Base-by-base conservation (phyloP, 495 filamentous ascomycete species). In the Talaromyces ruber region DNA sequence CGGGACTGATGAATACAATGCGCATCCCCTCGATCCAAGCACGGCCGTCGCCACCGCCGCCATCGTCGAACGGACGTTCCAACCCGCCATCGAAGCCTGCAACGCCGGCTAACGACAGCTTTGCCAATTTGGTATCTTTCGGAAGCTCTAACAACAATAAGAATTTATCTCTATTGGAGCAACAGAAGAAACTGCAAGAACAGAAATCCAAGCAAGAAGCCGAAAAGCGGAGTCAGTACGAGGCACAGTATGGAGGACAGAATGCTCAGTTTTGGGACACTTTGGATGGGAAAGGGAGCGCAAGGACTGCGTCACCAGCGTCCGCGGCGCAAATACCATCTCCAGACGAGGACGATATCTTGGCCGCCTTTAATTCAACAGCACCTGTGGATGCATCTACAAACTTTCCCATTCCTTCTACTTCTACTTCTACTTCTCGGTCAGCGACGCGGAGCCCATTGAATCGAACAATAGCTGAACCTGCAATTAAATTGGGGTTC, bases 121-220 rank as follows among this genome's bases (percentile, higher is more conserved):
- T 98, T 70, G 88, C 93, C 64, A 91, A 88, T 67, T 79, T 98
- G 21, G 87, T 97, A 22, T 88, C 84, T 50, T 90, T 93, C 63
- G 84, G 84, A 53, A 74, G 84, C 12, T 80, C 85, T n/a, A 88
- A 88, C 66, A 74, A 73, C 52, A 80, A 73, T n/a, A 86, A 82
- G 70, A 92, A 87, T 63, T 76, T 96, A 0, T 89, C 88, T 2
- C 81, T 98, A 6, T 82, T 88, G 60, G 91, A 98, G 70, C 90
- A 90, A 62, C 93, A 97, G 72, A 89, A 86, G 75, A 82, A 82
- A 60, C 71, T 97, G 53, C 84, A 90, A 66, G 89, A 89, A 45
- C 88, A 94, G 73, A 92, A 84, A 70, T 80, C 82, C 5, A 86
- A 79, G 67, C 87, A 92, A 67, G 89, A 91, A 58, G 88, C 85